Evolutionary conservation across 2,329 filamentous ascomycete species (phyloP), one percentile per base, ranked within the genome.

Genomic region (Pseudogymnoascus sp.): DNA sequence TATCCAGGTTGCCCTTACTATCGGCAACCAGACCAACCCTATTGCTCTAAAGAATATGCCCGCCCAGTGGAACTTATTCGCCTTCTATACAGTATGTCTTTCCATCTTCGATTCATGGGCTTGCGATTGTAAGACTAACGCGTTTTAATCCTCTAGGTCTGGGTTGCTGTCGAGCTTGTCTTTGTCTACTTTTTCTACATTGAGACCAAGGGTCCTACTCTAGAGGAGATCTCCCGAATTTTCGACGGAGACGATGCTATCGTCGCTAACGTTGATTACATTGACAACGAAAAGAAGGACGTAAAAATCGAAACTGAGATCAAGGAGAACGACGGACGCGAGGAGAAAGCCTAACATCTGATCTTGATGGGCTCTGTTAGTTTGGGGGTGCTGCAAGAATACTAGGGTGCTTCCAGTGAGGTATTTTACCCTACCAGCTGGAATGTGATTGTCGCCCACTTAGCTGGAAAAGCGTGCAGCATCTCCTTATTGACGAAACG

Each of bases 21-120:
- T 2, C 15, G 17, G 19, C 65, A 82, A 81, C 74, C 82, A 85
- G 77, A 85, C 82, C 69, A 88, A 88, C 77, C 83, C 83, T 70
- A 77, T 86, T 64, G 85, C 85, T 7, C 87, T 86, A 81, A 76
- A 83, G 60, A 78, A 80, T 62, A 75, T 87, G 57, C 81, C 82
- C n/a, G 75, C 78, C 62, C 81, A 87, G 73, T 87, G 84, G 83
- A 81, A 87, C 74, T 83, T 88, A 63, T 87, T 85, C 78, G 78
- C 86, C 59, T 85, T 87, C 75, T 88, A 87, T 74, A 84, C 83
- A 21, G 77, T 79, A 74, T 75, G 74, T 75, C 13, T 13, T 63
- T 63, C 21, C 42, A 11, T 26, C 35, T 31, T 53, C 19, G 0
- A 23, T 3, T 7, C 11, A 10, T 19, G 17, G 28, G 5, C 64